Evolutionary conservation across 805 yeast species (phyloP).

Genomic region (Candida montana): DNA sequence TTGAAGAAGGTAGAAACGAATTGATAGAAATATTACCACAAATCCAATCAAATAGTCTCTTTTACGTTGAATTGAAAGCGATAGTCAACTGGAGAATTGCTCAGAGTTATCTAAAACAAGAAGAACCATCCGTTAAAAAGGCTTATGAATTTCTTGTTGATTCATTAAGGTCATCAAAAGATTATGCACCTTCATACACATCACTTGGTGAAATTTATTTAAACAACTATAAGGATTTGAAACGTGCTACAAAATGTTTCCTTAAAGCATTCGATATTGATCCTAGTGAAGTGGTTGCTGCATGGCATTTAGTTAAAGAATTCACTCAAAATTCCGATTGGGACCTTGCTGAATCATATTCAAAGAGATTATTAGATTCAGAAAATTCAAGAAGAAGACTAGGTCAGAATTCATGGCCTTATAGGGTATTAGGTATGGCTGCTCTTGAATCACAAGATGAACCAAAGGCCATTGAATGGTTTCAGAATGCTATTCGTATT

Average conservation of each 20-base stretch:
- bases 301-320: conserved; percentile 63
- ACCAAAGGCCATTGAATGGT: conserved; percentile 79
- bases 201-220: conserved; percentile 73
- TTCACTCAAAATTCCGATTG: conserved; percentile 69
- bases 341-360: conserved; percentile 75
- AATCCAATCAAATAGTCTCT: conserved; percentile 46
- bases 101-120: conserved; percentile 41
- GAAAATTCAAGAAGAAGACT: conserved; percentile 53
- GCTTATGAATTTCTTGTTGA: conserved; percentile 57
- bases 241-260: conserved; percentile 79
- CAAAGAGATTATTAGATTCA: conserved; percentile 58
- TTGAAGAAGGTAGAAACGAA: conserved; percentile 45
- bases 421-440: conserved; percentile 77
- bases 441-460: conserved; percentile 66
- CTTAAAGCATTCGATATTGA: conserved; percentile 87
- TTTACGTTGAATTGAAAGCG: conserved; percentile 54
- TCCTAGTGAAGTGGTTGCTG: conserved; percentile 68
- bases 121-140: conserved; percentile 26
- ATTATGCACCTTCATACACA: conserved; percentile 75
- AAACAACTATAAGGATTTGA: conserved; percentile 48
- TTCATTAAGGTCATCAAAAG: conserved; percentile 58
- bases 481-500: conserved; percentile 77
- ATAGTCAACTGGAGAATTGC: conserved; percentile 70
- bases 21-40: conserved; percentile 31
- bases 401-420: conserved; percentile 70